Base-by-base conservation (phyloP, 2,329 filamentous ascomycete species). In the Nothomitra cinnamomea region DNA sequence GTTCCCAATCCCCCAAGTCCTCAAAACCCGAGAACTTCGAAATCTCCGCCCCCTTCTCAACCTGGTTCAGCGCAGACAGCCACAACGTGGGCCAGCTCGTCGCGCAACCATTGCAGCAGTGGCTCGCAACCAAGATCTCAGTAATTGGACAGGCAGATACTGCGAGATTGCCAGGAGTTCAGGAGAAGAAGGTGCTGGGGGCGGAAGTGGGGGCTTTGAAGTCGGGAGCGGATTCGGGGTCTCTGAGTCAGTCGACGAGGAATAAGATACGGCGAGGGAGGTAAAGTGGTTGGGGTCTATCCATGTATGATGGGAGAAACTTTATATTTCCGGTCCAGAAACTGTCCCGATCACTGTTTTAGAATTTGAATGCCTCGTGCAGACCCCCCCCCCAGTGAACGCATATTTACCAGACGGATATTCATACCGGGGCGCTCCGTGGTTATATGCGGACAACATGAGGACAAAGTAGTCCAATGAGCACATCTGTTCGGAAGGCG, bases 21-120 rank as follows among this genome's bases (percentile, higher is more conserved):
- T 24, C 43, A 12, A 19, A 48, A 70, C 60, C 66, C 51, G 41
- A 63, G 73, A 56, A 71, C 70, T 17, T 62, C 56, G 72, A 79
- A 58, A 67, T 88, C 56, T 68, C 74, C 57, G 75, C 76, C 45
- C 75, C 82, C 36, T 90, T 92, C 65, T 77, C 77, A 35, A 73
- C 77, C 53, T 92, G 85, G 84, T 92, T 90, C 60, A 72, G 71
- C 1, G 61, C 68, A 61, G 84, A 94, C 66, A 32, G 24, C n/a
- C 45, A 19, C n/a, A 70, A 69, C 54, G 70, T 73, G 41, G 87
- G 87, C 51, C 77, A 75, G 65, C 88, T 92, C 64, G 76, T 88
- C 47, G 76, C 79, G 7, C 72, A 78, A 59, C 85, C 86, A 4
- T 89, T 92, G 68, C 86, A 92, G 73, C 77, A 81, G 63, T 79